Percentiles rank a stretch among this genome's conserved stretches.
These are phyloP conservation scores for Nemania serpens DNA, from an alignment of 2,329 filamentous ascomycete species.

Conservation along the genomic window DNA sequence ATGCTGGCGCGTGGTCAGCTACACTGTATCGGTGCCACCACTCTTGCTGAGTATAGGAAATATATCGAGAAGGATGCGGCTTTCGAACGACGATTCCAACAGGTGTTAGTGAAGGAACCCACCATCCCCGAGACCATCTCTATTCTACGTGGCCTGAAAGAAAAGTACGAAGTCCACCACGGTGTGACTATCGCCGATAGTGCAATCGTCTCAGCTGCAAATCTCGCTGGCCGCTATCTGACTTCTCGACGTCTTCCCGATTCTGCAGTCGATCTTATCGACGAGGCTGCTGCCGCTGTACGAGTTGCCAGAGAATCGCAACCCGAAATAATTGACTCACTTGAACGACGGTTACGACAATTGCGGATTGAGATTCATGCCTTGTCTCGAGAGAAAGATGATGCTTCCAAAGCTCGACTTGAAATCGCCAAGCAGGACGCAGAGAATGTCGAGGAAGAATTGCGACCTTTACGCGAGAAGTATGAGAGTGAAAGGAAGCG, in stretches of 20 bases:
- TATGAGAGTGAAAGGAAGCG: slow-evolving; percentile 93
- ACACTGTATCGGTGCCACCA: slow-evolving; percentile 97
- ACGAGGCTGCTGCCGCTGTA: slow-evolving; percentile 96
- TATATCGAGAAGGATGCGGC: slow-evolving; percentile 99
- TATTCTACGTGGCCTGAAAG: slow-evolving; percentile 96
- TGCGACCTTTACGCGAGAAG: slow-evolving; percentile 89
- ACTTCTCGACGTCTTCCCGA: slow-evolving; percentile 90
- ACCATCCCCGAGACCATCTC: slow-evolving; percentile 88
- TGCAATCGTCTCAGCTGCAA: slow-evolving; percentile 90
- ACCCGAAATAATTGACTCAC: slow-evolving; percentile 90
- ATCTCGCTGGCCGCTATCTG: slow-evolving; percentile 88
- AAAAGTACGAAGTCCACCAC: slow-evolving; percentile 97
- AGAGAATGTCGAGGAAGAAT: slow-evolving; percentile 90
- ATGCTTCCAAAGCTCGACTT: slow-evolving; percentile 84
- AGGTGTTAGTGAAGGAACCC: slow-evolving; percentile 96
- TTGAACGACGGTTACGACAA: slow-evolving; percentile 88
- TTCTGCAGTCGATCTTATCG: slow-evolving; percentile 94
- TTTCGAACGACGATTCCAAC: slow-evolving; percentile 98
- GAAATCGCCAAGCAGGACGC: slow-evolving; percentile 85
- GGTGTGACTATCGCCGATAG: slow-evolving; percentile 95
- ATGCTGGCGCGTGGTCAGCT: slow-evolving; percentile 97
- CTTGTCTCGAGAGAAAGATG: slow-evolving; percentile 89
- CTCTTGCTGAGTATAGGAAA: slow-evolving; percentile 92
- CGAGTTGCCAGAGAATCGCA: slow-evolving; percentile 94
- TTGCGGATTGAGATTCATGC: slow-evolving; percentile 98